phyloP scores from a whole-genome alignment of 176 grass and related monocot species.

The Triticum monococcum region DNA sequence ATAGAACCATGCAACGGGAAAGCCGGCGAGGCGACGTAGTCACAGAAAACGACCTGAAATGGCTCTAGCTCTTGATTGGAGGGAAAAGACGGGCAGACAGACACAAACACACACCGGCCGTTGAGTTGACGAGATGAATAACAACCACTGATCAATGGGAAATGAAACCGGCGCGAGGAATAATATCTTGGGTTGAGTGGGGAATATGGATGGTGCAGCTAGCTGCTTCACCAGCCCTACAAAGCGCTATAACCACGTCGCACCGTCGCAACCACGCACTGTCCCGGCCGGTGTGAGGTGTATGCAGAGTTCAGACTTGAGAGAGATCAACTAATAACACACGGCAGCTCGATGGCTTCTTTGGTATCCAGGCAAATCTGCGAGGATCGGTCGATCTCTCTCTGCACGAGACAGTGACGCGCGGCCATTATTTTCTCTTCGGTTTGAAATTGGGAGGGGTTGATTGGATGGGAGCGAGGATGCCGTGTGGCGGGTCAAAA shows the following conservation, averaged over 20 bases:
- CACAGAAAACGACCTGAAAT: constrained; percentile 26
- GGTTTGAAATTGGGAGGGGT: neutral
- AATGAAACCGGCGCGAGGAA: neutral
- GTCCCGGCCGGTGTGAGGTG: too few species aligned
- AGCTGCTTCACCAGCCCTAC: neutral
- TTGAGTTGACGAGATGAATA: neutral
- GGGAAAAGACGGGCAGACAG: neutral
- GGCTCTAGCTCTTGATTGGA: neutral
- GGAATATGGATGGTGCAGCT: neutral
- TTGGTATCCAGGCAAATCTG: neutral
- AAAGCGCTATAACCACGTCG: too few species aligned
- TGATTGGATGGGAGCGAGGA: neutral
- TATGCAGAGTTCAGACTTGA: neutral
- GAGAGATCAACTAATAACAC: neutral
- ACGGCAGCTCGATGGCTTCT: neutral
- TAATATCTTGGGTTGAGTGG: neutral
- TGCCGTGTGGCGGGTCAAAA: constrained; percentile 5
- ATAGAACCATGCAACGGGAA: neutral
- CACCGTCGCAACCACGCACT: too few species aligned
- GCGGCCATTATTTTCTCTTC: neutral
- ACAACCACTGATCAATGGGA: neutral
- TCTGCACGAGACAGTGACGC: neutral
- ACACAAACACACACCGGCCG: neutral
- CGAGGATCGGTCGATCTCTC: neutral
- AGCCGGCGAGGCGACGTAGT: neutral